Evolutionary conservation across 176 grass and related monocot species (phyloP), one percentile per base, ranked within the genome.

Genomic region (Avena eriantha): DNA sequence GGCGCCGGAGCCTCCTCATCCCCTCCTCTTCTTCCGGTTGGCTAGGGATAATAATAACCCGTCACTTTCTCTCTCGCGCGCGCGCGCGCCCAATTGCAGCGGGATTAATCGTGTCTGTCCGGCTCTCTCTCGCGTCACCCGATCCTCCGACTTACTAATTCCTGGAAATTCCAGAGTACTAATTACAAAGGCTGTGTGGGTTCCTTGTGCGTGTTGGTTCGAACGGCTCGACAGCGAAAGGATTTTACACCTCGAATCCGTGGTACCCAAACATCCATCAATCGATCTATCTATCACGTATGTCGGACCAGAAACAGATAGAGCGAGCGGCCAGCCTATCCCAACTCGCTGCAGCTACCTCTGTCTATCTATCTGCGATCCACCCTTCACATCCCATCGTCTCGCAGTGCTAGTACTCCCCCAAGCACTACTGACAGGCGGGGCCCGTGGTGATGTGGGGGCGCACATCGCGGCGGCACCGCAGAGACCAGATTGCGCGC

Each of bases 1-100:
- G 31, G 59, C 84, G 86, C 88, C 86, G 77, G 90, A 88, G 72
- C 72, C 77, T 41, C 86, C 90, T 92, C 88, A 78, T 92, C 88
- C 75, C 23, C 1, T 41, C 39, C 36, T 39, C 36, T 39, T 41
- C 39, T 5, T 39, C 53, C 4, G 10, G 4, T 22, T 19, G 21
- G 22, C 31, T 14, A 4, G 26, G 64, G 49, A 48, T 65, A 57
- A 73, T 7, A 73, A 47, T 21, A 17, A 9, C 34, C 15, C 78
- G 3, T 58, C 49, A 10, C 76, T 74, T 66, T 46, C 84, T n/a
- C 47, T 3, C 74, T 12, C 10, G 1, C 29, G 1, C 56, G 2
- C 54, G 45, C 45, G 45, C 48, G 0, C 65, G 7, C 33, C 33
- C 65, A 18, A 8, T 18, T 6, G 65, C 66, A 33, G 0, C 2